Conservation (phyloP, 805 yeast species). For the Saturnispora galanensis region DNA sequence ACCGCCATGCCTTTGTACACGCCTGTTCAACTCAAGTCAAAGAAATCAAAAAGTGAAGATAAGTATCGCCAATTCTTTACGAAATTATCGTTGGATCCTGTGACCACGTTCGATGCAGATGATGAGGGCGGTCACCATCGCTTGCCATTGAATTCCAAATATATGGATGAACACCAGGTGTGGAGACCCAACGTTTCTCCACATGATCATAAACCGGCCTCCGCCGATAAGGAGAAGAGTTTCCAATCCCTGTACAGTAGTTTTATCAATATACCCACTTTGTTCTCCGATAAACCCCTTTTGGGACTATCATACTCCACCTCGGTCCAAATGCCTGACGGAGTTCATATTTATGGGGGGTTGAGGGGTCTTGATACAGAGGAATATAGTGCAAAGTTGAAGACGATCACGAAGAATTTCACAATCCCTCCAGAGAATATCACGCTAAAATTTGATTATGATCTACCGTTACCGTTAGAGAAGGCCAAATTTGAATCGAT, state of each 20-base stretch:
- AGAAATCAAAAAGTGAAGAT: conserved; percentile 1
- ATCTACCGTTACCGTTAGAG: conserved; percentile 38
- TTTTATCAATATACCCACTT: conserved; percentile 25
- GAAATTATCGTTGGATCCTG: conserved; percentile 6
- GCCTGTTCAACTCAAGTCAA: neutral
- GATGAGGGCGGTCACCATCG: conserved; percentile 1
- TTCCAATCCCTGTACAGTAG: conserved; percentile 13
- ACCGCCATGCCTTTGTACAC: conserved; percentile 6
- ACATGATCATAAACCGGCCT: conserved; percentile 10
- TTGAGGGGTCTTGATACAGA: conserved; percentile 16
- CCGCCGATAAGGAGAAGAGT: neutral
- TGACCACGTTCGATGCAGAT: neutral
- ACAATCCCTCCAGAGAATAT: conserved; percentile 26
- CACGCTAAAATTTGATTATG: conserved; percentile 24
- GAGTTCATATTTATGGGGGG: conserved; percentile 39
- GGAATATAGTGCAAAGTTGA: conserved; percentile 19
- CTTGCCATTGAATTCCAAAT: neutral
- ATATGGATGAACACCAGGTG: conserved; percentile 9
- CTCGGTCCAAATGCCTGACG: conserved; percentile 29
- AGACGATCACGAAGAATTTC: conserved; percentile 24
- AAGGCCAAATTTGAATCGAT: conserved; percentile 34
- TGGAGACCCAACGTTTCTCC: conserved; percentile 6
- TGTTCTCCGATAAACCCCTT: conserved; percentile 31
- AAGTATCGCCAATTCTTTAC: conserved; percentile 20
- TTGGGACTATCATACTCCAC: conserved; percentile 38